Evolutionary conservation across 2,329 filamentous ascomycete genomes (phyloP).

Genomic region (Raffaelea albimanens): DNA sequence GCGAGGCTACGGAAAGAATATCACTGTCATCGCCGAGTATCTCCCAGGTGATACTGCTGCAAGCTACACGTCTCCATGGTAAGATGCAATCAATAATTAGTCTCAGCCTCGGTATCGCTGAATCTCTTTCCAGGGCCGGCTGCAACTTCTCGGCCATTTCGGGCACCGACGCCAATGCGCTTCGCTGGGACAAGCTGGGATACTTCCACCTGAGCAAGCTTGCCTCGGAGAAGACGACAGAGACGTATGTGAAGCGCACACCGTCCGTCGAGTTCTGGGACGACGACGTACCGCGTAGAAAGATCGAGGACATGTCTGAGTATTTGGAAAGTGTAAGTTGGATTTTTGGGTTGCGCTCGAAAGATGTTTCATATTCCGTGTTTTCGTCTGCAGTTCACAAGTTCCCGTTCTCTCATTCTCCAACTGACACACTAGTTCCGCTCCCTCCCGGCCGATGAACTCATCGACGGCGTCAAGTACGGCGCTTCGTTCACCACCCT

Average conservation of each 20-base stretch:
- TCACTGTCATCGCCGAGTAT: constrained; percentile 29
- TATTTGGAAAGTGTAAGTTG: constrained; percentile 33
- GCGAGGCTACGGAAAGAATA: constrained; percentile 21
- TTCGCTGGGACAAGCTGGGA: constrained; percentile 27
- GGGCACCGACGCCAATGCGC: constrained; percentile 27
- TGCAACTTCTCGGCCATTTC: constrained; percentile 36
- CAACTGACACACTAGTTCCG: no score
- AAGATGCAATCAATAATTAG: not conserved
- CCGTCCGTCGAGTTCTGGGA: constrained; percentile 31
- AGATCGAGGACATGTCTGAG: constrained; percentile 28
- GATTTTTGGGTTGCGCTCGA: constrained; percentile 1
- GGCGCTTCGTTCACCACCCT: constrained; percentile 26
- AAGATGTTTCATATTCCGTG: constrained; percentile 2
- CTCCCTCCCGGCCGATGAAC: constrained; percentile 18
- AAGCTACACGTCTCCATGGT: constrained; percentile 33
- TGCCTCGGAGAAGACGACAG: constrained; percentile 19
- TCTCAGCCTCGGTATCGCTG: no score
- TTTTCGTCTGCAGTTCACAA: no score
- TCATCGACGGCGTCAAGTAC: constrained; percentile 23
- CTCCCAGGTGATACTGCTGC: constrained; percentile 28
- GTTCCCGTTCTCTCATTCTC: no score
- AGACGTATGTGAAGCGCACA: constrained; percentile 25
- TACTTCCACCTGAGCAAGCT: constrained; percentile 27
- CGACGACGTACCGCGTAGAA: constrained; percentile 25
- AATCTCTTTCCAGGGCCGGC: constrained; percentile 23